Evolutionary conservation across 164 flowering plant genomes (phyloP), one percentile per base, ranked within the genome.

Genomic region (Sedum album): DNA sequence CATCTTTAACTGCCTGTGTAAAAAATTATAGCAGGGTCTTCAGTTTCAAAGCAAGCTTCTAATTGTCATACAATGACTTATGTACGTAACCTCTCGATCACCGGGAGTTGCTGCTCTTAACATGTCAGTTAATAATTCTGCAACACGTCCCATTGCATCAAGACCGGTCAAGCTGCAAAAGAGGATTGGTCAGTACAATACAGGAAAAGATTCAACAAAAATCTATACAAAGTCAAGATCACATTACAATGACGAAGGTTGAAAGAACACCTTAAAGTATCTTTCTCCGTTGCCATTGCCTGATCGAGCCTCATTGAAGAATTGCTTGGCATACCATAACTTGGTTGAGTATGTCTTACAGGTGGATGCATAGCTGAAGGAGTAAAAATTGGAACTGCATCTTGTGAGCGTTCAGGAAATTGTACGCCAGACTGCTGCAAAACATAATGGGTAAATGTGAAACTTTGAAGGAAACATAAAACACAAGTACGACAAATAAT

Each of bases 281-380:
- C 91, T 42, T 73, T 73, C 46, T 91, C 98, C 49, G 96, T 75
- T 20, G 97, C 95, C 97, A 94, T 91, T 57, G 96, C 93, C 77
- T 91, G 96, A 75, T 90, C 95, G 69, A 94, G 96, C 79, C 92
- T 88, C 68, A 76, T 77, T 36, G 97, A 77, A 53, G 94, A 80
- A 71, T 84, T 81, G 69, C 79, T 83, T 14, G 97, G 95, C 95
- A 90, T 88, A 65, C 96, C 95, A 80, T 81, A 87, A 17, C 93
- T 86, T 31, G n/a, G n/a, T n/a, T n/a, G n/a, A n/a, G n/a, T n/a
- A n/a, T n/a, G n/a, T n/a, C n/a, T n/a, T n/a, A n/a, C n/a, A n/a
- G n/a, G n/a, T n/a, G n/a, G n/a, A n/a, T n/a, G n/a, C n/a, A n/a
- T n/a, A n/a, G n/a, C n/a, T n/a, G n/a, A n/a, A n/a, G n/a, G n/a